phyloP scores from a whole-genome alignment of 177 flowering plant genomes.

The Vitis hybrid region DNA sequence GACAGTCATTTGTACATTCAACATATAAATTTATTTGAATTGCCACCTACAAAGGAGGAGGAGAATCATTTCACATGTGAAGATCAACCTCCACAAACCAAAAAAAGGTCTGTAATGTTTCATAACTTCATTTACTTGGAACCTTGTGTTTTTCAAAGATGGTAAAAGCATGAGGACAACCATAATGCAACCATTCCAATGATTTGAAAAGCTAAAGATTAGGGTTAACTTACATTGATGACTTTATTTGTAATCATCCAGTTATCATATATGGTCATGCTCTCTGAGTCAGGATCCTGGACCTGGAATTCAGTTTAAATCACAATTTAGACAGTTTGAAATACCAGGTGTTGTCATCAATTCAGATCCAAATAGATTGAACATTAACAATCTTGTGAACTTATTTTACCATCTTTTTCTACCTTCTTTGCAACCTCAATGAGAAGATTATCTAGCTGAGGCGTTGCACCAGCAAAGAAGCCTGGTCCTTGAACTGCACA shows the following conservation, averaged over 20 bases:
- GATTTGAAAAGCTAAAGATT: not conserved
- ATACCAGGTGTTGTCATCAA: constrained; percentile 3
- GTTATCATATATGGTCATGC: constrained; percentile 44
- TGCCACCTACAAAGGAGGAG: no score
- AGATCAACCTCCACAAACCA: no score
- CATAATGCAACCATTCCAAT: not conserved
- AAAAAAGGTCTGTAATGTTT: no score
- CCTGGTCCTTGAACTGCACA: constrained; percentile 99
- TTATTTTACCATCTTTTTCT: constrained; percentile 1
- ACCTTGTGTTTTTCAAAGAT: not conserved
- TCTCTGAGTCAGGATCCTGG: constrained; percentile 73
- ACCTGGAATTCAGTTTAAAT: constrained; percentile 46
- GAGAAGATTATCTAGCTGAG: constrained; percentile 85
- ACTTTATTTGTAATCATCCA: constrained; percentile 52
- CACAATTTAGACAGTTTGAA: not conserved
- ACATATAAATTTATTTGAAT: no score
- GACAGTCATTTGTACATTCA: no score
- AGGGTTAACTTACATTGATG: constrained; percentile 40
- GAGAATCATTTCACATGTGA: no score
- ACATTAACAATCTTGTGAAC: not conserved
- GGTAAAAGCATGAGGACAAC: not conserved
- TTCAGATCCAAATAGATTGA: not conserved
- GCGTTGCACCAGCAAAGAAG: constrained; percentile 79
- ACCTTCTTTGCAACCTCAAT: constrained; percentile 82
- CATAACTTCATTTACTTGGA: not conserved